Base-by-base conservation (phyloP, 2,329 filamentous ascomycete species). In the Nothophoma quercina region DNA sequence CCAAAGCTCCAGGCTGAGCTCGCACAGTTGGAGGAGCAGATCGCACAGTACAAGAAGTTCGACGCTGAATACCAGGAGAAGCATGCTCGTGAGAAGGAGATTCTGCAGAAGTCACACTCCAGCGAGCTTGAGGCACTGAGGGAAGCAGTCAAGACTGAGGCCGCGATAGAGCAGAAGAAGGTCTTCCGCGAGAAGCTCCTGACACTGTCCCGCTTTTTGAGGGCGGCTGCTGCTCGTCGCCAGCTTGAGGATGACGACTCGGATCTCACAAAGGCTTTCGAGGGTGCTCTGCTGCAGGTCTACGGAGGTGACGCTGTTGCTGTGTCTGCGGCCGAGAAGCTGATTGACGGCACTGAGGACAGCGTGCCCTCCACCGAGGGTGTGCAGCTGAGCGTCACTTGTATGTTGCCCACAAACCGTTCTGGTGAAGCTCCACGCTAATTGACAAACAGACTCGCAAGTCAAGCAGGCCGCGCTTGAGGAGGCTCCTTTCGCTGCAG, bases 251-350 rank as follows among this genome's bases (percentile, higher is more conserved):
- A 87, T 55, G 81, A 89, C 59, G 83, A 89, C 63, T 81, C 84
- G 5, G 89, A 92, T 51, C 89, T 93, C 78, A 91, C 87, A 75
- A 86, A 87, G 75, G 91, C 90, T 28, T 86, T 95, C 54, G 90
- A 96, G 76, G 90, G 90, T 44, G 86, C 91, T 26, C 80, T 96
- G 51, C 80, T 92, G 38, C 83, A 88, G 55, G 88, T 95, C 25
- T 95, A 96, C 75, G 85, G 86, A 36, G 91, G 90, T 38, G 89
- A 93, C 66, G 84, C 89, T 59, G 82, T 79, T 62, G 90, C 89
- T 42, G 89, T 95, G 19, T 78, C 84, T 46, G 85, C 88, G 50
- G 91, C 91, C 77, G 76, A 90, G 68, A 92, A 90, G 79, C 81
- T 96, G 51, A 88, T 92, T 48, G 81, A 90, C 52, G 90, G 89